A percentile compares a stretch with the other conserved stretches of the same genome.
Evolutionary conservation across 1,139 yeast genomes (phyloP).

Genomic region (Ogataea hybrid): DNA sequence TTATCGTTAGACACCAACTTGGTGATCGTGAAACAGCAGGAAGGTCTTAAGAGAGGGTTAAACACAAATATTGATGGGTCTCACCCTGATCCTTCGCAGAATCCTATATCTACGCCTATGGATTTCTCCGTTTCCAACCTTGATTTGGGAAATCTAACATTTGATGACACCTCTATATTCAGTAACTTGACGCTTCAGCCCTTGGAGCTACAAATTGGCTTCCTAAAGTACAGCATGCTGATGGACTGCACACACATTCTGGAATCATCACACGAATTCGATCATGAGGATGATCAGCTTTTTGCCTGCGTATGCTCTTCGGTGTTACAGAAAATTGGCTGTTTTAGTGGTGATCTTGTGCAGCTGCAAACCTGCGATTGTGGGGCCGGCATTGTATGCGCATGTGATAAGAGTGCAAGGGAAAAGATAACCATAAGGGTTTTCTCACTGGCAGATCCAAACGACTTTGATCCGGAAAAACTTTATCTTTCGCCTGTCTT

Average conservation of each 20-base stretch:
- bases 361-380: conserved; percentile 25
- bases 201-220: conserved; percentile 11
- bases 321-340: conserved; percentile 55
- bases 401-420: conserved; percentile 14
- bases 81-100: too few relatives aligned
- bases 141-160: too few relatives aligned
- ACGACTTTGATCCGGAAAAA: conserved; percentile 37
- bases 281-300: conserved; percentile 35
- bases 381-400: conserved; percentile 19
- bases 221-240: conserved; percentile 10
- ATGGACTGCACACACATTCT: conserved; percentile 17
- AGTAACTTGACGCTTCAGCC: conserved; percentile 14
- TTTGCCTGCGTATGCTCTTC: conserved; percentile 52
- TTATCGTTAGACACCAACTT: conserved; percentile 44
- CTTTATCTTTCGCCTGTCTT: conserved; percentile 67
- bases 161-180: conserved; percentile 10
- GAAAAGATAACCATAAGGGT: conserved; percentile 38
- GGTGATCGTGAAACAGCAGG: conserved; percentile 43
- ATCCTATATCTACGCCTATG: too few relatives aligned
- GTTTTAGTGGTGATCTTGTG: conserved; percentile 69
- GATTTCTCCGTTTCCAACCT: too few relatives aligned
- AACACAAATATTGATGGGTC: conserved; percentile 4
- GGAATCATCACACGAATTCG: conserved; percentile 17
- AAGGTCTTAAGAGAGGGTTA: conserved; percentile 9
- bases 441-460: conserved; percentile 66